A percentile compares a stretch with the other conserved stretches of the same genome.
These are phyloP conservation scores for Murraya paniculata DNA, from an alignment of 345 rosid species.

Conservation along the genomic window DNA sequence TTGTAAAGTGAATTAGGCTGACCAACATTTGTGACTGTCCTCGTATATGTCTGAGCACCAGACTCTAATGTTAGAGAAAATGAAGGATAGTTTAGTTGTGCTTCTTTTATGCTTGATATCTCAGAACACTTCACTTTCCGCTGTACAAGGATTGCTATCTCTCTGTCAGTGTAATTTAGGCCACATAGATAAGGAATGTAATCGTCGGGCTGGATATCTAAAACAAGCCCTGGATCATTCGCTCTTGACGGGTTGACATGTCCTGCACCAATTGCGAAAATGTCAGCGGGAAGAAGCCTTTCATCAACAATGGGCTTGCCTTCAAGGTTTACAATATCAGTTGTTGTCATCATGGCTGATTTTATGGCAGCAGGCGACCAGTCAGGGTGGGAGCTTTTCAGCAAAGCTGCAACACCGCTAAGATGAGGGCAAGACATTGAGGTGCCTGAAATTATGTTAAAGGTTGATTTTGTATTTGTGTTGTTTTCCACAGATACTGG, in stretches of 20 bases:
- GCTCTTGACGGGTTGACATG: conserved; percentile 55
- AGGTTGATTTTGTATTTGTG: conserved; percentile 32
- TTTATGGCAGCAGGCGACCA: conserved; percentile 54
- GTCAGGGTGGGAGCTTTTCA: conserved; percentile 39
- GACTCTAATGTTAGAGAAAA: conserved; percentile 20
- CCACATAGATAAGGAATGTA: conserved; percentile 48
- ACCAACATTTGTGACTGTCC: conserved; percentile 50
- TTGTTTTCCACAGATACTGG: conserved; percentile 30
- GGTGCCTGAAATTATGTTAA: conserved; percentile 48
- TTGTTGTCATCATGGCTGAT: conserved; percentile 52
- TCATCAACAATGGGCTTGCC: conserved; percentile 38
- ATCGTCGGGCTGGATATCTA: conserved; percentile 40
- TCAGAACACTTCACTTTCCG: conserved; percentile 18
- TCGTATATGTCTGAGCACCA: conserved; percentile 17
- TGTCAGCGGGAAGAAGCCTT: conserved; percentile 33
- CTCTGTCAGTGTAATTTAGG: conserved; percentile 23
- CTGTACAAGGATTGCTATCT: conserved; percentile 21
- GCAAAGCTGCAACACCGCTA: conserved; percentile 41
- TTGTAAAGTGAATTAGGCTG: conserved; percentile 27
- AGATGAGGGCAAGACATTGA: conserved; percentile 66
- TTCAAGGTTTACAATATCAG: conserved; percentile 26
- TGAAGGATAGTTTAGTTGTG: conserved; percentile 43
- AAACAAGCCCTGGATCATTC: conserved; percentile 41
- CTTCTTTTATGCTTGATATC: conserved; percentile 10
- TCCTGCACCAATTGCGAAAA: conserved; percentile 41